A percentile compares a stretch with the other conserved stretches of the same genome.
Evolutionary conservation across 1,284 basidiomycete species (phyloP).

Genomic region (Malassezia cuniculi): DNA sequence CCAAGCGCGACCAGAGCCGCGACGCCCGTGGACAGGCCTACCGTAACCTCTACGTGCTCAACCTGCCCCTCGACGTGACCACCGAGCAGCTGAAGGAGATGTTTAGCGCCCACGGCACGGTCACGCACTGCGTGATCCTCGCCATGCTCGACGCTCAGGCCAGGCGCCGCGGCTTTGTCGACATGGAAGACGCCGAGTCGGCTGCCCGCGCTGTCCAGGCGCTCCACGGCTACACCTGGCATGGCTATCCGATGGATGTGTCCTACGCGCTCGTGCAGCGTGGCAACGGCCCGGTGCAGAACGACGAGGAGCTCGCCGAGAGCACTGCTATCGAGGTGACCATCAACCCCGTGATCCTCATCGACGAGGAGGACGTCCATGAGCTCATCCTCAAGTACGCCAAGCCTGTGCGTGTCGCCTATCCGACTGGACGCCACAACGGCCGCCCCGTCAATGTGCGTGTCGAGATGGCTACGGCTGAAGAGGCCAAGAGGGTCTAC

Average conservation of each 20-base stretch:
- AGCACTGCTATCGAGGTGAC: constrained; percentile 12
- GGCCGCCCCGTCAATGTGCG: constrained; percentile 1
- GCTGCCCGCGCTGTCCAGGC: constrained; percentile 29
- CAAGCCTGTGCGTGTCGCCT: background rate
- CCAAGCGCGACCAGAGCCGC: too few species aligned
- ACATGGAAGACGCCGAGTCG: constrained; percentile 30
- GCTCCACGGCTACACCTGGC: constrained; percentile 34
- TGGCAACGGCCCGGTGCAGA: constrained; percentile 20
- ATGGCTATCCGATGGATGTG: constrained; percentile 41
- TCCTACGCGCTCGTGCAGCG: constrained; percentile 43
- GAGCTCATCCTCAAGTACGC: constrained; percentile 15
- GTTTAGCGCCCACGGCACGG: constrained; percentile 27
- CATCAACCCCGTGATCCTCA: constrained; percentile 15
- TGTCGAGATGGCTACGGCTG: background rate
- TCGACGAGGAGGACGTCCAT: constrained; percentile 19
- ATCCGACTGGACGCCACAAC: background rate
- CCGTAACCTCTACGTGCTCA: constrained; percentile 42
- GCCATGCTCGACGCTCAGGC: constrained; percentile 42
- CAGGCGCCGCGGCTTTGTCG: constrained; percentile 40
- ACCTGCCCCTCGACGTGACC: constrained; percentile 38
- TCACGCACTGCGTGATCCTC: constrained; percentile 41
- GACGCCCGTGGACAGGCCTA: too few species aligned
- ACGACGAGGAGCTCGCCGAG: background rate
- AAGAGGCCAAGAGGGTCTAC: background rate
- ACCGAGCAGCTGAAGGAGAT: constrained; percentile 30